These are phyloP conservation scores for Dissophora globulifera DNA, from an alignment of 192 early-diverging fungal genomes.

Conservation along the genomic window DNA sequence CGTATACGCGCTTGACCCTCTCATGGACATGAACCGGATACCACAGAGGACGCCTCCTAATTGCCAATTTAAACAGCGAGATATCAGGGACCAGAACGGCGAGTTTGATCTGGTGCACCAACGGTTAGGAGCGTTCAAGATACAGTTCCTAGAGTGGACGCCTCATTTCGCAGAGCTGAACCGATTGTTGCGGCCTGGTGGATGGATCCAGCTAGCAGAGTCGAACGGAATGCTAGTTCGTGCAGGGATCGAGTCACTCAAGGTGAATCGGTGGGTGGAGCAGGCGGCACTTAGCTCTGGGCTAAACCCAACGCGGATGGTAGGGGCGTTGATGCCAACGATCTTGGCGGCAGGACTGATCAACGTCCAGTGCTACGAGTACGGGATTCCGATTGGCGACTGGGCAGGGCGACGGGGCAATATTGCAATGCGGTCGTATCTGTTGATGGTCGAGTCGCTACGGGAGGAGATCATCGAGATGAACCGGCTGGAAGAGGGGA, in stretches of 20 bases:
- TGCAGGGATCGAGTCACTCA: slow-evolving; percentile 32
- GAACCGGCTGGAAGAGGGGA: slow-evolving; percentile 29
- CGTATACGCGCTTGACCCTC: slow-evolving; percentile 34
- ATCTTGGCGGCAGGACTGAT: slow-evolving; percentile 43
- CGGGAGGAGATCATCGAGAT: slow-evolving; percentile 41
- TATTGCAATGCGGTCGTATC: slow-evolving; percentile 32
- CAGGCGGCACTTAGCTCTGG: slow-evolving; percentile 43
- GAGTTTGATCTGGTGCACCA: slow-evolving; percentile 51
- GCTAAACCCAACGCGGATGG: slow-evolving; percentile 42
- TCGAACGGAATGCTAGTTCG: slow-evolving; percentile 40
- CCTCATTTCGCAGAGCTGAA: slow-evolving; percentile 48
- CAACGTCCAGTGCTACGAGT: slow-evolving; percentile 51
- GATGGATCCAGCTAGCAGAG: slow-evolving; percentile 51
- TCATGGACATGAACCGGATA: slow-evolving; percentile 3
- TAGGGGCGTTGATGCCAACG: slow-evolving; percentile 40
- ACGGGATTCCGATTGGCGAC: slow-evolving; percentile 41
- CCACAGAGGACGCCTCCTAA: slow-evolving; percentile 32
- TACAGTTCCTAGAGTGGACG: slow-evolving; percentile 38
- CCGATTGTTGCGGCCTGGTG: slow-evolving; percentile 27
- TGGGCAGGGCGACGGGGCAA: slow-evolving; percentile 32
- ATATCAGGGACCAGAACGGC: slow-evolving; percentile 41
- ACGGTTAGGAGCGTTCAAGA: slow-evolving; percentile 38
- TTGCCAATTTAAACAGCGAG: slow-evolving; percentile 32
- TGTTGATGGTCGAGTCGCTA: slow-evolving; percentile 33
- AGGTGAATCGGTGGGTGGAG: slow-evolving; percentile 49